Evolutionary conservation across 2,329 filamentous ascomycete species (phyloP).

Genomic region (Fusarium tupiense): DNA sequence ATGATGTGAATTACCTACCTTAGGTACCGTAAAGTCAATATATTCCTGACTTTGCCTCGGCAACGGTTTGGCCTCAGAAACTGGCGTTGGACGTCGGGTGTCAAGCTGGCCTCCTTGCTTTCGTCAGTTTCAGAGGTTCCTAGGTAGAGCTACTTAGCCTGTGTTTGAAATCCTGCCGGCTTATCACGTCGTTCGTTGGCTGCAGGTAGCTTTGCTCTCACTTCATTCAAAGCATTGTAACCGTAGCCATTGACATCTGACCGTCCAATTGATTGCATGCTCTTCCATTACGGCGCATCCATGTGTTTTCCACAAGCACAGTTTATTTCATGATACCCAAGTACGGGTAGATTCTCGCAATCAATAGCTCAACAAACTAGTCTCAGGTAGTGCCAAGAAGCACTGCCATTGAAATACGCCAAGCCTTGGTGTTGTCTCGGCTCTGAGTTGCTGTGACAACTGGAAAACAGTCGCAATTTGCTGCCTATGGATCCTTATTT

Average conservation of each 20-base stretch:
- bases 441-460: conserved; percentile 43
- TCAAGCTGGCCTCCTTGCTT: conserved; percentile 27
- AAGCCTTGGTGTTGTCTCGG: conserved; percentile 29
- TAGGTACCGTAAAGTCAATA: background rate
- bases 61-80: conserved; percentile 27
- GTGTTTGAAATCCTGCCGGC: background rate
- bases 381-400: background rate
- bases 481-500: conserved; percentile 24
- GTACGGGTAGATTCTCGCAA: background rate
- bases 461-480: background rate
- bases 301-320: background rate
- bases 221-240: background rate
- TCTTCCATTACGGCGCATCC: conserved; percentile 4
- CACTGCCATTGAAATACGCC: conserved; percentile 16
- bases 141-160: conserved; percentile 7
- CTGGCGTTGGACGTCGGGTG: conserved; percentile 19
- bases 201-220: conserved; percentile 21
- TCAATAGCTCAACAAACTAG: conserved; percentile 13
- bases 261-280: conserved; percentile 24
- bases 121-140: conserved; percentile 20
- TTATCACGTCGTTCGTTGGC: conserved; percentile 20
- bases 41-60: conserved; percentile 23
- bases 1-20: background rate
- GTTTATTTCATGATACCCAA: conserved; percentile 1
- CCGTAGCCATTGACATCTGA: conserved; percentile 6